Conservation (phyloP, 257 asterid species). For the Ophiorrhiza pumila region DNA sequence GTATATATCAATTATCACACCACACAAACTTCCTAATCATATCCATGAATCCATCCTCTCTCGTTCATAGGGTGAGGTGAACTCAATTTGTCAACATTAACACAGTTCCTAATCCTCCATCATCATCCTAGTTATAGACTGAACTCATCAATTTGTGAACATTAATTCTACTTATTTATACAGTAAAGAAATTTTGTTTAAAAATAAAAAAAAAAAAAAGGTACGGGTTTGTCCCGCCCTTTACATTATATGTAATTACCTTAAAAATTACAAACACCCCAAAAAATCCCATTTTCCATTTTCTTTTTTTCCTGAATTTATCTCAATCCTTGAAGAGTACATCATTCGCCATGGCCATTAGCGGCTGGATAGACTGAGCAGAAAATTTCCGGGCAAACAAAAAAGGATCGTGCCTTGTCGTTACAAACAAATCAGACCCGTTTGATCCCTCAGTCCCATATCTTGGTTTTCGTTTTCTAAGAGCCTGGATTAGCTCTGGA, state of each 20-base stretch:
- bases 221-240: constrained; percentile 73
- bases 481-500: constrained; percentile 35
- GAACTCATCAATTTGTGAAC: too few species aligned
- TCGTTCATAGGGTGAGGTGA: too few species aligned
- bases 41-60: too few species aligned
- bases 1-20: too few species aligned
- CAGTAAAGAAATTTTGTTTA: too few species aligned
- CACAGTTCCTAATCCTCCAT: too few species aligned
- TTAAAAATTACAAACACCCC: background rate
- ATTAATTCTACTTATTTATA: too few species aligned
- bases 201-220: constrained; percentile 3
- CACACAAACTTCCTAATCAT: too few species aligned
- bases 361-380: constrained; percentile 28
- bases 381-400: constrained; percentile 72
- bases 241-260: background rate
- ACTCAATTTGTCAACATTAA: too few species aligned
- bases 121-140: too few species aligned
- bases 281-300: too few species aligned
- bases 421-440: constrained; percentile 33
- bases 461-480: constrained; percentile 40
- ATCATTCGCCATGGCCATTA: constrained; percentile 42
- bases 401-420: constrained; percentile 46
- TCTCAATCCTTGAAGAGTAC: constrained; percentile 53
- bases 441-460: constrained; percentile 42
- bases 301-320: too few species aligned